Conservation (phyloP, 2,329 filamentous ascomycete genomes). For the Fusarium irregulare region DNA sequence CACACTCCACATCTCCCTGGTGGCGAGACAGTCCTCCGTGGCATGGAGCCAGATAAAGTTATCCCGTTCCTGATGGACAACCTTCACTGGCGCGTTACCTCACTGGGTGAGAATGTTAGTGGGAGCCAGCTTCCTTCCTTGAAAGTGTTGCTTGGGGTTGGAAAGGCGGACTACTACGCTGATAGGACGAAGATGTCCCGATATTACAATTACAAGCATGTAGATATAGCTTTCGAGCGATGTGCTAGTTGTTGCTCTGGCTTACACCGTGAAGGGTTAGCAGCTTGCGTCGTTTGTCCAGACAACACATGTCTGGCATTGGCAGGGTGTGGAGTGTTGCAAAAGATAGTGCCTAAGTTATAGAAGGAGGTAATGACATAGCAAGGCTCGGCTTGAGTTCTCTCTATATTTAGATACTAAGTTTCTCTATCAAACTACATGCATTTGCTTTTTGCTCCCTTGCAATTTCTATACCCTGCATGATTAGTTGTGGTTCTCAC, state of each 20-base stretch:
- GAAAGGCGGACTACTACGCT: not conserved
- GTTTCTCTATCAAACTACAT: too few species aligned
- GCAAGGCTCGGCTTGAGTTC: too few species aligned
- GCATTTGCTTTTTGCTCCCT: too few species aligned
- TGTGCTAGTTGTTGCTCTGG: not conserved
- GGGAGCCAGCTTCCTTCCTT: not conserved
- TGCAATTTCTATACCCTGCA: too few species aligned
- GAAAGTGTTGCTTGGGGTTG: not conserved
- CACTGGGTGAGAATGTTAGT: not conserved
- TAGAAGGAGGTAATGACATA: too few species aligned
- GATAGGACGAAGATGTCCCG: not conserved
- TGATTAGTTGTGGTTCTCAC: too few species aligned
- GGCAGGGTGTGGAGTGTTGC: too few species aligned
- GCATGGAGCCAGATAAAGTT: not conserved
- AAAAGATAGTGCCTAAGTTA: too few species aligned
- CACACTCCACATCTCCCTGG: not conserved
- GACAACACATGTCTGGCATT: not conserved
- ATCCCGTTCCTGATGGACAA: not conserved
- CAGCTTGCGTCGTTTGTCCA: not conserved
- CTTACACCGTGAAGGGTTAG: not conserved
- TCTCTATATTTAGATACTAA: too few species aligned
- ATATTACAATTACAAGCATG: not conserved
- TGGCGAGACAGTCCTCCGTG: not conserved
- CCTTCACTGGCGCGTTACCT: conserved; percentile 5
- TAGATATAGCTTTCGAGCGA: not conserved